Conservation (phyloP, 805 yeast species). For the Wickerhamomyces bisporus region DNA sequence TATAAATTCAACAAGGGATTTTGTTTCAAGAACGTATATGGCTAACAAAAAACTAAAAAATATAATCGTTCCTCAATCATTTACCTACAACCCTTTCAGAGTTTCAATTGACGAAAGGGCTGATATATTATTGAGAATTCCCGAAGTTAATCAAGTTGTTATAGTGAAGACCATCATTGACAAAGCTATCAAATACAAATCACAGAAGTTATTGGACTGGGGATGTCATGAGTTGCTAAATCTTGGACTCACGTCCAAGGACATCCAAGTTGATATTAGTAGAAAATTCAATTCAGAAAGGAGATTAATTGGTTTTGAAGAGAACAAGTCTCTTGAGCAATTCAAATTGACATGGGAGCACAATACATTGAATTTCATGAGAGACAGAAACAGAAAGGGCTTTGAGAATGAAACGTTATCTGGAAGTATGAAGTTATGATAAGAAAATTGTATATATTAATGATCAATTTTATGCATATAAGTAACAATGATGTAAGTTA, state of each 20-base stretch:
- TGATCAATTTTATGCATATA: too few relatives aligned
- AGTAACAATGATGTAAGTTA: too few relatives aligned
- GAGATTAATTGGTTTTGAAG: neutral
- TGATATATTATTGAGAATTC: constrained; percentile 9
- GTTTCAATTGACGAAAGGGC: constrained; percentile 2
- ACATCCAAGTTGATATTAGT: constrained; percentile 11
- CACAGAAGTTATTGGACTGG: constrained; percentile 12
- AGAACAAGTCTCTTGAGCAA: neutral
- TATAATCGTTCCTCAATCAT: constrained; percentile 1
- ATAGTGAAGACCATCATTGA: constrained; percentile 19
- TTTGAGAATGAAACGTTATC: too few relatives aligned
- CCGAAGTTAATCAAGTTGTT: constrained; percentile 8
- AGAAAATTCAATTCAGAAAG: constrained; percentile 4
- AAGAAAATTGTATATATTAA: too few relatives aligned
- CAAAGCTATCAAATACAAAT: constrained; percentile 7
- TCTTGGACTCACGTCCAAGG: constrained; percentile 14
- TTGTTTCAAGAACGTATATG: constrained; percentile 8
- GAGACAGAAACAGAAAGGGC: neutral
- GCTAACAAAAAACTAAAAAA: constrained; percentile 1
- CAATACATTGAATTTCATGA: neutral
- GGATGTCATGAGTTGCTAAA: constrained; percentile 11
- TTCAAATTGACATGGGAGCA: neutral
- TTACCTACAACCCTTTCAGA: constrained; percentile 16
- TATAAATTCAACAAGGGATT: constrained; percentile 12
- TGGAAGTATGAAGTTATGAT: neutral